These are phyloP conservation scores for Capsella bursapastoris DNA, from an alignment of 345 rosid species.

Conservation along the genomic window DNA sequence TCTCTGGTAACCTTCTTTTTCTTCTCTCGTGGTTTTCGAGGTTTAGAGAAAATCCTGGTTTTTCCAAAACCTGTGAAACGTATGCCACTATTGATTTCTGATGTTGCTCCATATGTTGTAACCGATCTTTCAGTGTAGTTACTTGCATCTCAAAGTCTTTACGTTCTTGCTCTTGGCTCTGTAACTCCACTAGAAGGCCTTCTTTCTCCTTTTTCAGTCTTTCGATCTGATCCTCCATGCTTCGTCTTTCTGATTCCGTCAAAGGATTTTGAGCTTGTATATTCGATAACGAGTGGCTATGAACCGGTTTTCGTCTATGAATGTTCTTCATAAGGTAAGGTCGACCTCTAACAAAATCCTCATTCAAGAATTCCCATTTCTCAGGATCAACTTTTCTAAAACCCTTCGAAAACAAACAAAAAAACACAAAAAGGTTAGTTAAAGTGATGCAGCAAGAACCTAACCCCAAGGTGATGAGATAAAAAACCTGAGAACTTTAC, in stretches of 20 bases:
- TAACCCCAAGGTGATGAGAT: not conserved
- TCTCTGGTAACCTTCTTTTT: constrained; percentile 69
- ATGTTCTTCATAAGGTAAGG: constrained; percentile 85
- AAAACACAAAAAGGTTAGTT: not conserved
- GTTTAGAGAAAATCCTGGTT: constrained; percentile 64
- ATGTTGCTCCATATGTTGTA: constrained; percentile 61
- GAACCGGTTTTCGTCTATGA: constrained; percentile 89
- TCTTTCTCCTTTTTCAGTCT: constrained; percentile 65
- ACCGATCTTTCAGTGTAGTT: constrained; percentile 62
- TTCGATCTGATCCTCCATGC: constrained; percentile 65
- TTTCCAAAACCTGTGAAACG: constrained; percentile 60
- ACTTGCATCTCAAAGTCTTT: constrained; percentile 63
- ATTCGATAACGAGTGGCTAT: constrained; percentile 78
- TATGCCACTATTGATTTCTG: constrained; percentile 63
- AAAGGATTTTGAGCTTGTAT: constrained; percentile 62
- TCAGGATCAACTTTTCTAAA: constrained; percentile 85
- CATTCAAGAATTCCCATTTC: constrained; percentile 94
- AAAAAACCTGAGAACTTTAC: constrained; percentile 46
- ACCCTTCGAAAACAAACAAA: constrained; percentile 54
- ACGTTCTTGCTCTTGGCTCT: constrained; percentile 61
- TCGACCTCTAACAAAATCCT: constrained; percentile 76
- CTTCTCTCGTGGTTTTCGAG: constrained; percentile 62
- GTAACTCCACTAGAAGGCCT: constrained; percentile 55
- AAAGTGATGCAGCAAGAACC: not conserved
- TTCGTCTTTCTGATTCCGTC: constrained; percentile 69